These are phyloP conservation scores for Blepharisma undulans DNA, from an alignment of 169 alveolate genomes.

Conservation along the genomic window DNA sequence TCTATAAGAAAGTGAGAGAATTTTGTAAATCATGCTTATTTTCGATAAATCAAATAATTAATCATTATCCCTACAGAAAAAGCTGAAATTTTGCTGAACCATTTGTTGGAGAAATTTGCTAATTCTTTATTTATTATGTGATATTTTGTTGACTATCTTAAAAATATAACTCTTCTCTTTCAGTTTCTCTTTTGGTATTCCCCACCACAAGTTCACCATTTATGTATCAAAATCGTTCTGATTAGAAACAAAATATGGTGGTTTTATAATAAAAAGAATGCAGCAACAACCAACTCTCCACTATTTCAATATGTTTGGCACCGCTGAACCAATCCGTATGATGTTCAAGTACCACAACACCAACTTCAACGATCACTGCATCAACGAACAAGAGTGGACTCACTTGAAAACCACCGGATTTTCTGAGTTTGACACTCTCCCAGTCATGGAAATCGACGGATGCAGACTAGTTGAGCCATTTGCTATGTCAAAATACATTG, in stretches of 20 bases:
- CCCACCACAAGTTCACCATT: background rate
- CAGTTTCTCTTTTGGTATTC: background rate
- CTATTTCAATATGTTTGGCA: conserved; percentile 57
- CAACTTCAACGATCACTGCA: conserved; percentile 47
- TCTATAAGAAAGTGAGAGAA: background rate
- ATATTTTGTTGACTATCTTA: too few species aligned
- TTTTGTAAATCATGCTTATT: background rate
- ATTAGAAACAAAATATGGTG: background rate
- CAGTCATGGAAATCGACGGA: conserved; percentile 38
- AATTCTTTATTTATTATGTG: too few species aligned
- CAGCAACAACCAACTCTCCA: conserved; percentile 29
- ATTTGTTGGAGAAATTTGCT: too few species aligned
- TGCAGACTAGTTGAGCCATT: conserved; percentile 4
- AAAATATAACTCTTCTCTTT: background rate
- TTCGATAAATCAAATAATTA: too few species aligned
- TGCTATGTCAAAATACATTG: conserved; percentile 41
- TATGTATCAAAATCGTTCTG: background rate
- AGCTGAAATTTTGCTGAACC: too few species aligned
- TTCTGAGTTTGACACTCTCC: conserved; percentile 24
- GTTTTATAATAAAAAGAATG: background rate
- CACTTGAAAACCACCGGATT: background rate
- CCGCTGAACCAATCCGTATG: conserved; percentile 64
- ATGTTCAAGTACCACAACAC: conserved; percentile 32
- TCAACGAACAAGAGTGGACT: conserved; percentile 5
- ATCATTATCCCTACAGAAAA: too few species aligned